Base-by-base conservation (phyloP, 176 grass and related monocot species). In the Musa acuminata region DNA sequence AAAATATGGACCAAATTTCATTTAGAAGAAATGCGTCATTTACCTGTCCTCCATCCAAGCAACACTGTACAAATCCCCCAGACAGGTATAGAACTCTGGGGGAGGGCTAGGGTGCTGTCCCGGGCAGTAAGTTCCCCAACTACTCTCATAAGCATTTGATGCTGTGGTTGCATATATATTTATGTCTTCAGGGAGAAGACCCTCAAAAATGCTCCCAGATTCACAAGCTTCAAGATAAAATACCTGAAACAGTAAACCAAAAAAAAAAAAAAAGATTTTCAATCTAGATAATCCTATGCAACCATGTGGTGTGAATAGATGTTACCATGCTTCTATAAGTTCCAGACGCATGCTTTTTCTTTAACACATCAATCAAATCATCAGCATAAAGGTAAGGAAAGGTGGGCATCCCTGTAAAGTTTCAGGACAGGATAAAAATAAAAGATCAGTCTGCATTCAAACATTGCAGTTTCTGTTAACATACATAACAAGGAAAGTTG, bases 1-100 rank as follows among this genome's bases (percentile, higher is more conserved):
- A 7, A 55, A 53, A 58, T 21, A 17, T 2, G 1, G 60, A 65
- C 0, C 8, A 26, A 64, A 48, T 1, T 21, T 17, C 19, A 29
- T 48, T 19, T 8, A 48, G 3, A 43, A 19, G 67, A 52, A 23
- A 21, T 14, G 63, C 75, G 24, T 73, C 17, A 75, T 69, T 55
- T 80, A 99, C 90, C 90, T 94, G 82, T 99, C 95, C 91, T 99
- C 95, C 88, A 99, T 91, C 95, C 95, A 99, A 82, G 95, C 49
- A 65, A 99, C 1, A 69, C 90, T 99, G 71, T 94, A 99, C 76
- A 99, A 81, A 66, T 99, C 95, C 14, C 95, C 95, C 81, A 99
- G 82, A 75, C 95, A 99, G 52, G 90, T 99, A 71, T 91, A 87
- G 13, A 87, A 99, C 72, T 94, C 95, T 2, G 82, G 77, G 19